phyloP scores from a whole-genome alignment of 257 asterid species.

The Nicotiana obtusifolia region DNA sequence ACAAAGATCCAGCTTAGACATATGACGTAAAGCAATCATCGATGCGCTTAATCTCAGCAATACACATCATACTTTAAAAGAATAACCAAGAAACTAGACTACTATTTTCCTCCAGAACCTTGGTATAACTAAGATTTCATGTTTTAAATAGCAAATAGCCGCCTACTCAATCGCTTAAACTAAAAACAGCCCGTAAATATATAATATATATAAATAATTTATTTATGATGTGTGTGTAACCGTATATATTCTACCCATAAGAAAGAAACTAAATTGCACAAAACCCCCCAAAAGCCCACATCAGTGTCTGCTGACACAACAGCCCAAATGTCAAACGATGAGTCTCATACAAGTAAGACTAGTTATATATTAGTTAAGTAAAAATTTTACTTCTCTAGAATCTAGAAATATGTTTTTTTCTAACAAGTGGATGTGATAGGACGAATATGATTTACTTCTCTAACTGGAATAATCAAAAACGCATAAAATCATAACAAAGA shows the following conservation, averaged over 20 bases:
- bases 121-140: neutral
- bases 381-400: neutral
- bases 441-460: neutral
- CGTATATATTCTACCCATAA: too few relatives aligned
- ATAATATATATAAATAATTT: too few relatives aligned
- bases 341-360: too few relatives aligned
- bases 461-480: neutral
- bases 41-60: neutral
- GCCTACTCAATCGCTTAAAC: too few relatives aligned
- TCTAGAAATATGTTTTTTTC: neutral
- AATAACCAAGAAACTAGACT: neutral
- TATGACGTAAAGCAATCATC: neutral
- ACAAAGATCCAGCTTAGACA: neutral
- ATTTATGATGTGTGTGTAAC: too few relatives aligned
- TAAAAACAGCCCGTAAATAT: too few relatives aligned
- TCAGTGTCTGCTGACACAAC: too few relatives aligned
- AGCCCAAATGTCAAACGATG: too few relatives aligned
- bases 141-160: too few relatives aligned
- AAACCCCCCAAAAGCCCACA: too few relatives aligned
- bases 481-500: neutral
- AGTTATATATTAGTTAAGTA: too few relatives aligned
- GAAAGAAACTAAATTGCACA: too few relatives aligned
- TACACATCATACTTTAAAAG: neutral
- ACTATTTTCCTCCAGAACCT: neutral
- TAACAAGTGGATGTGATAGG: neutral